phyloP scores from a whole-genome alignment of 768 basidiomycete species.

The Trametes meyenii region DNA sequence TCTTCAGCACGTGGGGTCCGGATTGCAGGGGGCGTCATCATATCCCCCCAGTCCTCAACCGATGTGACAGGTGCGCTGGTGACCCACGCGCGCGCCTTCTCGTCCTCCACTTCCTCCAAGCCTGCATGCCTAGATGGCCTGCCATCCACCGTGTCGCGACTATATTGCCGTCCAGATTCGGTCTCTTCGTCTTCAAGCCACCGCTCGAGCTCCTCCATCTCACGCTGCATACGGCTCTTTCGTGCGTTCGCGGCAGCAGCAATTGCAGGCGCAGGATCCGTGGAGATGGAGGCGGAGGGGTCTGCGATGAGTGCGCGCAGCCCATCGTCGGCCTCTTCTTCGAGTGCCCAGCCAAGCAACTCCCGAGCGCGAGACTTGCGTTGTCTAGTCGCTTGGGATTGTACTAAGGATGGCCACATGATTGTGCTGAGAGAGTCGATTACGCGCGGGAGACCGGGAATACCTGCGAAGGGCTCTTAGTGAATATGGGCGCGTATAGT shows the following conservation, averaged over 20 bases:
- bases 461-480: conserved; percentile 11
- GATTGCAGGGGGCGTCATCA: conserved; percentile 27
- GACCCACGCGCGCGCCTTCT: conserved; percentile 30
- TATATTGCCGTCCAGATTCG: conserved; percentile 26
- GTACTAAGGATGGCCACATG: conserved; percentile 84
- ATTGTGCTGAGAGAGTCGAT: conserved; percentile 82
- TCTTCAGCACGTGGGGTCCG: conserved; percentile 22
- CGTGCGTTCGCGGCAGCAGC: conserved; percentile 27
- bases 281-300: conserved; percentile 20
- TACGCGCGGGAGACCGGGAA: conserved; percentile 62
- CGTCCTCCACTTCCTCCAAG: not conserved
- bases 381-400: conserved; percentile 34
- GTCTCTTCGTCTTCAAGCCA: conserved; percentile 62
- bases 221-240: conserved; percentile 44
- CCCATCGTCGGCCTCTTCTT: conserved; percentile 42
- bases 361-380: conserved; percentile 37
- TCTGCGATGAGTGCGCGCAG: conserved; percentile 35
- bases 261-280: conserved; percentile 8
- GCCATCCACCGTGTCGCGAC: not conserved
- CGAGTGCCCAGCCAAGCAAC: conserved; percentile 45
- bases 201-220: conserved; percentile 60
- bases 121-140: not conserved
- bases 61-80: conserved; percentile 17
- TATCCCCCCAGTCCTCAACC: conserved; percentile 24
- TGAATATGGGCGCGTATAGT: not conserved